phyloP scores from a whole-genome alignment of 2,329 filamentous ascomycete species.

The Fusarium abutilonis region DNA sequence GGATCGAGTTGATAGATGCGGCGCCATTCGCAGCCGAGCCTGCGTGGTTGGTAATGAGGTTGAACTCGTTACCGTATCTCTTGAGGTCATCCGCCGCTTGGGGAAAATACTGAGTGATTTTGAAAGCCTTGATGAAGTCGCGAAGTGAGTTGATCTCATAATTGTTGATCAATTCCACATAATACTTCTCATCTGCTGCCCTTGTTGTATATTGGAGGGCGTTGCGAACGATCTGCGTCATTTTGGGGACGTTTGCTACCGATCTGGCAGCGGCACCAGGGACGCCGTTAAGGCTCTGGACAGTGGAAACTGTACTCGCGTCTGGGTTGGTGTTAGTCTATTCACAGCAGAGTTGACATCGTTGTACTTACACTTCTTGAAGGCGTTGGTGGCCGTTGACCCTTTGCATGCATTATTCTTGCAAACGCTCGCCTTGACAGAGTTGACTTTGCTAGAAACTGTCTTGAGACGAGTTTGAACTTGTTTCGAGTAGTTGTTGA shows the following conservation, averaged over 20 bases:
- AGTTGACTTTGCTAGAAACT: conserved; percentile 8
- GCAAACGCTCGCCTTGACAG: conserved; percentile 6
- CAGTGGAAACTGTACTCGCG: conserved; percentile 1
- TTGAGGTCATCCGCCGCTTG: conserved; percentile 8
- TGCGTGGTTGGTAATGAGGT: conserved; percentile 8
- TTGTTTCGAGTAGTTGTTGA: conserved; percentile 7
- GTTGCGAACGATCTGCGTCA: background rate
- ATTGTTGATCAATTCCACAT: background rate
- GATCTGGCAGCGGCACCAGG: background rate
- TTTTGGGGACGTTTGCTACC: background rate
- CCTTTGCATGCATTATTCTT: conserved; percentile 15
- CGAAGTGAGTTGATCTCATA: conserved; percentile 2
- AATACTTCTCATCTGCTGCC: conserved; percentile 7
- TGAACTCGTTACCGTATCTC: background rate
- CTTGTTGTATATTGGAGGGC: background rate
- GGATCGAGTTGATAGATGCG: background rate
- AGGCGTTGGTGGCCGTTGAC: background rate
- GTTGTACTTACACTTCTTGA: conserved; percentile 7
- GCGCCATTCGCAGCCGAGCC: background rate
- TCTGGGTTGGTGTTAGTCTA: background rate
- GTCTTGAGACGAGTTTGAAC: conserved; percentile 15
- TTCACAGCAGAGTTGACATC: background rate
- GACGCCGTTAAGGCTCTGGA: conserved; percentile 1
- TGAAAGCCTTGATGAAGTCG: conserved; percentile 12
- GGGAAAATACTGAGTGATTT: conserved; percentile 5